Base-by-base conservation (phyloP, 2,329 filamentous ascomycete species). In the Monilinia vaccinii-corymbosi region DNA sequence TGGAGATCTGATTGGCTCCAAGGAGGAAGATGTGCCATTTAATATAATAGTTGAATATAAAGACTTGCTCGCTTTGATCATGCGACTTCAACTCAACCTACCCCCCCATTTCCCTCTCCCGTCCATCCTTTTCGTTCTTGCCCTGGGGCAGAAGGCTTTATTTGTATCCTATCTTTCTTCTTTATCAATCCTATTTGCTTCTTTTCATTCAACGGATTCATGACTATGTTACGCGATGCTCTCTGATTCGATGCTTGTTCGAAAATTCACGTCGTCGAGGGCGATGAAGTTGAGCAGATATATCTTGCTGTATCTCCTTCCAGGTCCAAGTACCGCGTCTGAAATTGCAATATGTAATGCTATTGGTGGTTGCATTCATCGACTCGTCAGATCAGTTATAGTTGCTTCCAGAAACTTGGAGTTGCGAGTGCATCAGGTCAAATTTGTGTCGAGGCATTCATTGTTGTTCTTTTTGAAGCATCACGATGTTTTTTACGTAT, bases 1-100 rank as follows among this genome's bases (percentile, higher is more conserved):
- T 16, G n/a, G 16, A 32, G 16, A 31, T 21, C 25, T 49, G 5
- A 49, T 57, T 38, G 44, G 25, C 31, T 57, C 3, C 28, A 38
- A 49, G 45, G 55, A 49, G 55, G 45, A 16, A 38, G 34, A 56
- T 56, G 21, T 34, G 8, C 18, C n/a, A n/a, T n/a, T n/a, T n/a
- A n/a, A n/a, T 36, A 47, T 28, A 56, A 28, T 45, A 36, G n/a
- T n/a, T n/a, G n/a, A n/a, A n/a, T n/a, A n/a, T n/a, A n/a, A n/a
- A n/a, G n/a, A n/a, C n/a, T n/a, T n/a, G n/a, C n/a, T 56, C 53
- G 42, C 53, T 31, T 56, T 56, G 53, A 56, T 56, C 53, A 56
- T 56, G 31, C 42, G 53, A 56, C 53, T 40, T 42, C n/a, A 38
- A 34, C 53, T 47, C 53, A 46, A 56, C 53, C 13, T 25, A n/a